Conservation (phyloP, 192 early-diverging fungal genomes). For the Phycomyces blakesleeanus region DNA sequence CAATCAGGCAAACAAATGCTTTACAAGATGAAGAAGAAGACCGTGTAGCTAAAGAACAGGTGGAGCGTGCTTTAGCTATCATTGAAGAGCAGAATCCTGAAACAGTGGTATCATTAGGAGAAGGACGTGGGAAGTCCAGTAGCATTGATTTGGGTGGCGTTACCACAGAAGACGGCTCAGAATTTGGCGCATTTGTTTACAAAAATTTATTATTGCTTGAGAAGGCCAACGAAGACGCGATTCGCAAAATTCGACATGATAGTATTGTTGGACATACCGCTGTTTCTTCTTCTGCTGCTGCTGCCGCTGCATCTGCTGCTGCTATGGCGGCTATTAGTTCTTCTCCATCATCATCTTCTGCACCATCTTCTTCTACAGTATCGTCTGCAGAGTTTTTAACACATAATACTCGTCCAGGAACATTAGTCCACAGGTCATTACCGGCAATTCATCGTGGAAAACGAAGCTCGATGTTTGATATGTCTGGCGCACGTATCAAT, state of each 20-base stretch:
- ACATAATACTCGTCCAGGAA: too few relatives aligned
- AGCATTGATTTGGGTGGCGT: constrained; percentile 5
- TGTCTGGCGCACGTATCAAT: neutral
- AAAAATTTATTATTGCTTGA: constrained; percentile 88
- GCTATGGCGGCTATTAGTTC: too few relatives aligned
- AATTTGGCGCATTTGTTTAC: constrained; percentile 91
- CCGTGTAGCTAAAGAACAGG: constrained; percentile 29
- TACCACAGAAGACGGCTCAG: constrained; percentile 25
- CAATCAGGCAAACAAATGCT: neutral
- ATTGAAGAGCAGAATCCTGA: constrained; percentile 16
- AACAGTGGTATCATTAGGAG: neutral
- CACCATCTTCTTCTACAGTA: constrained; percentile 2
- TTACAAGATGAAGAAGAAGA: constrained; percentile 13
- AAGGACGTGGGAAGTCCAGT: constrained; percentile 7
- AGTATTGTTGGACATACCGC: constrained; percentile 36
- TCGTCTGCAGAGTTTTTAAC: too few relatives aligned
- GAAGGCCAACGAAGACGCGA: constrained; percentile 85
- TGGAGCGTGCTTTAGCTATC: constrained; percentile 19
- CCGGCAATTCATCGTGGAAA: constrained; percentile 34
- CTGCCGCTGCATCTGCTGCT: neutral
- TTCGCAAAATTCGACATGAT: constrained; percentile 75
- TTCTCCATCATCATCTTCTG: constrained; percentile 12
- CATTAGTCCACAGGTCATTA: constrained; percentile 34
- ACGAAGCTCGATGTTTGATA: constrained; percentile 19
- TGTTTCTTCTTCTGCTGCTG: neutral